phyloP scores from a whole-genome alignment of 139 green algal species.

The Coccomyxa sp. region DNA sequence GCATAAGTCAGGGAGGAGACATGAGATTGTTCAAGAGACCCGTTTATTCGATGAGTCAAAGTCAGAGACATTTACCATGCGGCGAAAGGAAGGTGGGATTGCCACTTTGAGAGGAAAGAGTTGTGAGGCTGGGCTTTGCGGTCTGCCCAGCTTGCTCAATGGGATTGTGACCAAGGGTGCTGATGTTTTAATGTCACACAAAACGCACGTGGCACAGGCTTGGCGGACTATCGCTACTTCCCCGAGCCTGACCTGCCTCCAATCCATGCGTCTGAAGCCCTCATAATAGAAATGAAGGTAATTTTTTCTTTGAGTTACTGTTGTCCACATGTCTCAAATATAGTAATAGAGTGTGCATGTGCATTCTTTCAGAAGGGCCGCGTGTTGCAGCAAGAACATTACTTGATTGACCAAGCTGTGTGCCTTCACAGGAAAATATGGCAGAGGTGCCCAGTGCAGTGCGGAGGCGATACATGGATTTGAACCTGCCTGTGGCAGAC shows the following conservation, averaged over 20 bases:
- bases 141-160: background rate
- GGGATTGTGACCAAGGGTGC: background rate
- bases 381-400: too few species aligned
- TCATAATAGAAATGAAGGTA: constrained; percentile 44
- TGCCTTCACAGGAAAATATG: constrained; percentile 44
- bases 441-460: constrained; percentile 74
- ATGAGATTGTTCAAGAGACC: constrained; percentile 90
- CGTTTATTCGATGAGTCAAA: constrained; percentile 89
- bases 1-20: constrained; percentile 45
- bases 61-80: constrained; percentile 73
- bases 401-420: background rate
- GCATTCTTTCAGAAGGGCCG: background rate
- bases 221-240: constrained; percentile 98
- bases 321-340: background rate
- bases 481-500: constrained; percentile 77
- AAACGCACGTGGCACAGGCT: constrained; percentile 17
- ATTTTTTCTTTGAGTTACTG: background rate
- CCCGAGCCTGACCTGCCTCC: constrained; percentile 92
- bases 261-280: constrained; percentile 50
- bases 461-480: constrained; percentile 55
- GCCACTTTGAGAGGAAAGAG: too few species aligned
- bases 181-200: background rate
- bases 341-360: background rate
- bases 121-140: too few species aligned
- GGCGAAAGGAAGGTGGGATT: constrained; percentile 77